Evolutionary conservation across 148 eudicot species (phyloP).

Genomic region (Rheum nobile): DNA sequence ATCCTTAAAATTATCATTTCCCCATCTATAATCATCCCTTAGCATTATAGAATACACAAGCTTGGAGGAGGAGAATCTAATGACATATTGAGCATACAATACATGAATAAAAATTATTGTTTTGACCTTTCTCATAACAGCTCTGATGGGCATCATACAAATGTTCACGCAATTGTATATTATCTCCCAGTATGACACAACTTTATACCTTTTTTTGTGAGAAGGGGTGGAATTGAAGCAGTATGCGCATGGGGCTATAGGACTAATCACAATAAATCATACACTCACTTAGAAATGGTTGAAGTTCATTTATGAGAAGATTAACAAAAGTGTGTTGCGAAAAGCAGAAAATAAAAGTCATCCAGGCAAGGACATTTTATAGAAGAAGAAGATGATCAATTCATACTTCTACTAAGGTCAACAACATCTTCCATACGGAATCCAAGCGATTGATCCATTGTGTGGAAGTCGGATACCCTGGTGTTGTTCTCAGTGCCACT

Average conservation of each 20-base stretch:
- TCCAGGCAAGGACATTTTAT: neutral
- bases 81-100: no score
- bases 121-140: neutral
- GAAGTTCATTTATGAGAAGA: neutral
- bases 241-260: neutral
- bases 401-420: slow-evolving; percentile 52
- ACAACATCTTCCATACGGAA: slow-evolving; percentile 51
- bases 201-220: neutral
- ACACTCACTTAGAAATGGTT: neutral
- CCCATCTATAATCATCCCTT: no score
- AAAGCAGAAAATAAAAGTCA: neutral
- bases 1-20: no score
- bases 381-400: slow-evolving; percentile 13
- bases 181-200: neutral
- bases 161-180: neutral
- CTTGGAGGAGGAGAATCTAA: no score
- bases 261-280: neutral
- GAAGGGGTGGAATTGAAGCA: neutral
- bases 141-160: neutral
- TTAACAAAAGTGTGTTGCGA: neutral
- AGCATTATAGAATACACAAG: no score
- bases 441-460: slow-evolving; percentile 68
- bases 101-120: no score
- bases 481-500: slow-evolving; percentile 56
- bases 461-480: slow-evolving; percentile 37